phyloP scores from a whole-genome alignment of 805 yeast species.

The Candida ponderosae region DNA sequence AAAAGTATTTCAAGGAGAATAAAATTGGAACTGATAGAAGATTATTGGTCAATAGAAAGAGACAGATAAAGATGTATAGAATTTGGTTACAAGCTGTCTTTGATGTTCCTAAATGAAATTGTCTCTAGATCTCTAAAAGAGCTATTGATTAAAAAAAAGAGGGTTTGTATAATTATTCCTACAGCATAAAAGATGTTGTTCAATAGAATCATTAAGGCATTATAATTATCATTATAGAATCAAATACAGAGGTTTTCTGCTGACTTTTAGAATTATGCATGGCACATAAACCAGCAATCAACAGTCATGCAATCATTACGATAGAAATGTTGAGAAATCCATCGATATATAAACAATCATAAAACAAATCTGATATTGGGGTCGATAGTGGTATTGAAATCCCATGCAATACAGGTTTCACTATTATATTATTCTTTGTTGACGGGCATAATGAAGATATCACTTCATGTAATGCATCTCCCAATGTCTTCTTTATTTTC shows the following conservation, averaged over 20 bases:
- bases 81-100: slow-evolving; percentile 96
- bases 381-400: slow-evolving; percentile 36
- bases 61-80: slow-evolving; percentile 90
- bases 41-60: slow-evolving; percentile 83
- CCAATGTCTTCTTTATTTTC: slow-evolving; percentile 23
- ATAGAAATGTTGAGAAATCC: slow-evolving; percentile 56
- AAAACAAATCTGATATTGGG: slow-evolving; percentile 38
- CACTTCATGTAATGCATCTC: slow-evolving; percentile 28
- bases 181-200: neutral
- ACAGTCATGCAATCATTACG: slow-evolving; percentile 22
- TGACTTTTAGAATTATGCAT: slow-evolving; percentile 1
- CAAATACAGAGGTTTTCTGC: neutral
- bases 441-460: slow-evolving; percentile 42
- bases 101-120: slow-evolving; percentile 29
- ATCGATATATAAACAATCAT: slow-evolving; percentile 43
- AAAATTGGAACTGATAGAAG: slow-evolving; percentile 88
- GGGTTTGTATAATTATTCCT: too few species aligned
- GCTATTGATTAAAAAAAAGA: too few species aligned
- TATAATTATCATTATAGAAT: too few species aligned
- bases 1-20: slow-evolving; percentile 48
- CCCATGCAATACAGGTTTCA: slow-evolving; percentile 49
- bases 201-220: neutral
- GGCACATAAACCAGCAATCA: too few species aligned
- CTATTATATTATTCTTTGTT: slow-evolving; percentile 24
- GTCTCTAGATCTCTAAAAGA: too few species aligned